Percentiles rank a stretch among this genome's conserved stretches.
These are phyloP conservation scores for Trapa incisa DNA, from an alignment of 345 rosid genomes.

Conservation along the genomic window DNA sequence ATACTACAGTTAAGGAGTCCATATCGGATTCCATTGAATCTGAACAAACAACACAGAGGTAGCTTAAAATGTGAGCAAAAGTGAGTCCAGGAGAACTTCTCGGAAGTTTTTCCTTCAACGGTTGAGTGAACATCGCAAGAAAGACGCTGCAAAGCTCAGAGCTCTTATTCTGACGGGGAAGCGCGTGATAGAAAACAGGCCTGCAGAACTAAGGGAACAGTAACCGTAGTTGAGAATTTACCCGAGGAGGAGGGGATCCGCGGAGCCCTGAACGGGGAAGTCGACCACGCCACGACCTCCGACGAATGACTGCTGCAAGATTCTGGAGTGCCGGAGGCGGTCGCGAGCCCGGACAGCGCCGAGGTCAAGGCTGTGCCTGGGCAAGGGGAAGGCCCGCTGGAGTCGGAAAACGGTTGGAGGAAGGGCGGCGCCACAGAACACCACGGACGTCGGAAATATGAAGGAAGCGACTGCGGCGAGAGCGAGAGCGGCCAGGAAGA, in stretches of 20 bases:
- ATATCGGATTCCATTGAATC: no score
- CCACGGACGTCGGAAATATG: constrained; percentile 18
- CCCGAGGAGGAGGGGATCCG: constrained; percentile 86
- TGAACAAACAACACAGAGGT: no score
- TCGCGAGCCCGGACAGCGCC: constrained; percentile 55
- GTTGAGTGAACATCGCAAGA: not conserved
- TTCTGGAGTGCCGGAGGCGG: constrained; percentile 55
- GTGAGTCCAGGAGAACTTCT: not conserved
- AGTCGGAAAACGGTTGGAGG: constrained; percentile 34
- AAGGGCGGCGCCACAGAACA: constrained; percentile 10
- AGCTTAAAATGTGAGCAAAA: no score
- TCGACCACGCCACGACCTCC: constrained; percentile 43
- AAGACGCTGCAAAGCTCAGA: not conserved
- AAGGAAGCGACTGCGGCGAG: constrained; percentile 18
- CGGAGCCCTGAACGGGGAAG: constrained; percentile 62
- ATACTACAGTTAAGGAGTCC: no score
- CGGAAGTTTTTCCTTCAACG: not conserved
- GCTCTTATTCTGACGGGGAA: not conserved
- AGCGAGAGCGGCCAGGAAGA: not conserved
- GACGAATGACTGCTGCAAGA: constrained; percentile 33
- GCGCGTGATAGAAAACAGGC: not conserved
- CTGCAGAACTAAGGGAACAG: not conserved
- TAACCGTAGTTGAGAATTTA: constrained; percentile 15
- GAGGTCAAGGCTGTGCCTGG: constrained; percentile 28
- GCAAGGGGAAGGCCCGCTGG: constrained; percentile 56